Evolutionary conservation across 345 rosid genomes (phyloP).

Genomic region (Eutrema japonicum): DNA sequence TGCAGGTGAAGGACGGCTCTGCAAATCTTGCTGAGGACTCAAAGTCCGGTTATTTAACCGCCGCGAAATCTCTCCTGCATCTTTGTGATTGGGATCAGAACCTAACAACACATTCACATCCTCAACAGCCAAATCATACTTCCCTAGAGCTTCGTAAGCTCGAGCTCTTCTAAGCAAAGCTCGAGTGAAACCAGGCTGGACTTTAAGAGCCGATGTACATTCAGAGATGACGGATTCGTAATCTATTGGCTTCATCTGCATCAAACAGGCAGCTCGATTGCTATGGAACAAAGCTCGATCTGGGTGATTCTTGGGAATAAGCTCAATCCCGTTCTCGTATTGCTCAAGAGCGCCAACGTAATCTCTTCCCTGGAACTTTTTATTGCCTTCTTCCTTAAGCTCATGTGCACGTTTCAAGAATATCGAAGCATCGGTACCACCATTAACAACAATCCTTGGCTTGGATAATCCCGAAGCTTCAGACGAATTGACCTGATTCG

Average conservation of each 20-base stretch:
- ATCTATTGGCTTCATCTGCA: slow-evolving; percentile 93
- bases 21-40: slow-evolving; percentile 55
- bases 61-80: slow-evolving; percentile 70
- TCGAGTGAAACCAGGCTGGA: slow-evolving; percentile 74
- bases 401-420: slow-evolving; percentile 86
- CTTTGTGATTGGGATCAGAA: slow-evolving; percentile 70
- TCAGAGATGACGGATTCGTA: slow-evolving; percentile 80
- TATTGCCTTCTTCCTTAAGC: slow-evolving; percentile 96
- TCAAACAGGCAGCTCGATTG: slow-evolving; percentile 63
- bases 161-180: slow-evolving; percentile 90
- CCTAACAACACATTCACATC: slow-evolving; percentile 77
- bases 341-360: slow-evolving; percentile 82
- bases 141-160: slow-evolving; percentile 80
- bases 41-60: slow-evolving; percentile 60
- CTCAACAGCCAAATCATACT: slow-evolving; percentile 78
- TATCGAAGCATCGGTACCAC: slow-evolving; percentile 66
- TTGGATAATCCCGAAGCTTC: slow-evolving; percentile 38
- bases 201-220: slow-evolving; percentile 82
- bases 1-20: slow-evolving; percentile 94
- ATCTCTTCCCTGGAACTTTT: slow-evolving; percentile 76
- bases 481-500: slow-evolving; percentile 53
- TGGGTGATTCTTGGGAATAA: slow-evolving; percentile 75
- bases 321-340: slow-evolving; percentile 72
- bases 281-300: slow-evolving; percentile 93
- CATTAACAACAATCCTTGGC: slow-evolving; percentile 58